phyloP scores from a whole-genome alignment of 345 rosid species.

The Gossypium raimondii region DNA sequence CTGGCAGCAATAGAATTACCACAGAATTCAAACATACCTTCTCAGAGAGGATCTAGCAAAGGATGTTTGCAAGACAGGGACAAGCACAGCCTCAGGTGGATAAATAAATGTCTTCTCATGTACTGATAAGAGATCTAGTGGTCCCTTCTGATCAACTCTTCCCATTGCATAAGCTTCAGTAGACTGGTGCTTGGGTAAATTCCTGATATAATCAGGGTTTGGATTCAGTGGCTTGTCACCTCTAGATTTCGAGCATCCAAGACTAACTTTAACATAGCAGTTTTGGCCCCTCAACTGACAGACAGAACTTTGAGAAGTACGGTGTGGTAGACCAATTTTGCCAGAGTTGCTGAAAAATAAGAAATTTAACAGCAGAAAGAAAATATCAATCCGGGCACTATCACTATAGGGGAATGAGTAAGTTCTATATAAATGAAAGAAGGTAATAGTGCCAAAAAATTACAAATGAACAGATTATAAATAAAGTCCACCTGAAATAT shows the following conservation, averaged over 20 bases:
- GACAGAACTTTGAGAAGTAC: slow-evolving; percentile 56
- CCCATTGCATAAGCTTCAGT: slow-evolving; percentile 55
- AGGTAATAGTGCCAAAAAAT: neutral
- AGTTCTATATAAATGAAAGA: neutral
- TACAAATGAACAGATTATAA: slow-evolving; percentile 1
- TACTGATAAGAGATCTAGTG: slow-evolving; percentile 31
- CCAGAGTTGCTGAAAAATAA: slow-evolving; percentile 46
- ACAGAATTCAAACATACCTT: slow-evolving; percentile 49
- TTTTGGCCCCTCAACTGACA: slow-evolving; percentile 61
- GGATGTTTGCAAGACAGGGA: slow-evolving; percentile 81
- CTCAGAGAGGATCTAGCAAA: slow-evolving; percentile 78
- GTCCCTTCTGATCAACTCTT: slow-evolving; percentile 56
- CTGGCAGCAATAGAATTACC: slow-evolving; percentile 7
- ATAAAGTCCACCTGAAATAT: slow-evolving; percentile 54
- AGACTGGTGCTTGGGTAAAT: slow-evolving; percentile 51
- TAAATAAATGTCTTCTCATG: slow-evolving; percentile 70
- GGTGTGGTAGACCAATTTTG: slow-evolving; percentile 62
- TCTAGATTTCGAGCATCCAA: slow-evolving; percentile 60
- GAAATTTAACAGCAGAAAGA: slow-evolving; percentile 15
- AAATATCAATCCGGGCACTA: slow-evolving; percentile 11
- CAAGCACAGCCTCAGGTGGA: slow-evolving; percentile 89
- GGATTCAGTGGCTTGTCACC: slow-evolving; percentile 42
- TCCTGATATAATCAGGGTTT: slow-evolving; percentile 35
- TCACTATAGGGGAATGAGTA: neutral
- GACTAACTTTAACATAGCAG: slow-evolving; percentile 74